Percentiles rank a stretch among this genome's conserved stretches.
These are phyloP conservation scores for Gaeumannomyces tritici DNA, from an alignment of 2,329 filamentous ascomycete species.

Conservation along the genomic window DNA sequence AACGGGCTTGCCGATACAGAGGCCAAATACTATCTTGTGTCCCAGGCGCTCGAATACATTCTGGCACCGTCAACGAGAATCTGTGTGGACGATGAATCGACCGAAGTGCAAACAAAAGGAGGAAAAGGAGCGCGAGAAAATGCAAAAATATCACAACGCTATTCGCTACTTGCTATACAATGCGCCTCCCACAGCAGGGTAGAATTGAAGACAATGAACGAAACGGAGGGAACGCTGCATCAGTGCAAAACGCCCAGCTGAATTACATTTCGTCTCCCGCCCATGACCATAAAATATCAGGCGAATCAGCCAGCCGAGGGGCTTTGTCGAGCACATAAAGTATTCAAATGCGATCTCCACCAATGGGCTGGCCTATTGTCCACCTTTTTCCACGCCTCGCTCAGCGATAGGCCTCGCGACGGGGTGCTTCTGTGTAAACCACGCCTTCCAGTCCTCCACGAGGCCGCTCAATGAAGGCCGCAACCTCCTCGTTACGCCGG, in stretches of 20 bases:
- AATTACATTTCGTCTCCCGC: background rate
- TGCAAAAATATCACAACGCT: background rate
- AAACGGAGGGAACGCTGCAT: background rate
- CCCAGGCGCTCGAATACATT: background rate
- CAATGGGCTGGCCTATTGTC: background rate
- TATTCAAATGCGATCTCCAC: background rate
- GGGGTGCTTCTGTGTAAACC: conserved; percentile 29
- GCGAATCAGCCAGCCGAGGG: background rate
- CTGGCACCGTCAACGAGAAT: background rate
- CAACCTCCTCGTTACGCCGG: conserved; percentile 24
- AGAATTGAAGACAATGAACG: background rate
- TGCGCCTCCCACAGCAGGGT: background rate
- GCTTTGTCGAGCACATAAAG: background rate
- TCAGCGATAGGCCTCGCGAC: conserved; percentile 8
- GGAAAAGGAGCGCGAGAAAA: too few species aligned
- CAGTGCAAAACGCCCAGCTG: background rate
- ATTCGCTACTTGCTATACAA: background rate
- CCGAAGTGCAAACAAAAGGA: background rate
- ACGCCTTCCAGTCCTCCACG: conserved; percentile 30
- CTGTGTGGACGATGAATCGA: background rate
- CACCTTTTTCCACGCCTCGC: background rate
- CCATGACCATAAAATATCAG: background rate
- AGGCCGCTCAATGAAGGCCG: conserved; percentile 34
- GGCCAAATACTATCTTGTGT: background rate
- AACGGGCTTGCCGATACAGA: background rate